Evolutionary conservation across 1,284 basidiomycete species (phyloP).

Genomic region (Fomitopsis schrenkii): DNA sequence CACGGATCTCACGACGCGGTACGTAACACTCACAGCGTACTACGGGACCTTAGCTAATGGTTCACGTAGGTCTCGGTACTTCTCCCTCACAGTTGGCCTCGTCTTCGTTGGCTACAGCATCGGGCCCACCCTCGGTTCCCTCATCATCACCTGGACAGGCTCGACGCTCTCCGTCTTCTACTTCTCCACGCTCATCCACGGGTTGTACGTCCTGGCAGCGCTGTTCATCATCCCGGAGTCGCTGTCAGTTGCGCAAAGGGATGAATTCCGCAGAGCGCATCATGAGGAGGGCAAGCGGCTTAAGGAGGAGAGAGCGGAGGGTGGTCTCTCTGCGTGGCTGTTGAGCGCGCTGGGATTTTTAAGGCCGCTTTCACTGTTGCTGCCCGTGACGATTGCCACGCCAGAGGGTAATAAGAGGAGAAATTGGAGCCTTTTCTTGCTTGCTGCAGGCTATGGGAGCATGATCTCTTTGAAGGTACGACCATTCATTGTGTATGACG

Average conservation of each 20-base stretch:
- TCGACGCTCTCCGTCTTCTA: constrained; percentile 72
- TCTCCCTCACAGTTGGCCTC: constrained; percentile 61
- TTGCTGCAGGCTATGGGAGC: constrained; percentile 56
- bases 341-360: constrained; percentile 52
- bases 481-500: not conserved
- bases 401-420: constrained; percentile 38
- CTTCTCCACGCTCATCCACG: constrained; percentile 44
- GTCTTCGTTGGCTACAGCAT: constrained; percentile 63
- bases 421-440: constrained; percentile 68
- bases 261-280: constrained; percentile 23
- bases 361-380: constrained; percentile 61
- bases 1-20: constrained; percentile 47
- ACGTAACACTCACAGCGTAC: not conserved
- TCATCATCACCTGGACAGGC: constrained; percentile 59
- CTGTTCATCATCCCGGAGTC: constrained; percentile 76
- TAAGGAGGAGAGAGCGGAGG: constrained; percentile 9
- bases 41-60: not conserved
- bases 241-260: constrained; percentile 44
- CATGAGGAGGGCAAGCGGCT: constrained; percentile 26
- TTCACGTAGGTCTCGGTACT: constrained; percentile 44
- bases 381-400: constrained; percentile 38
- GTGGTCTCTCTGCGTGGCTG: constrained; percentile 19
- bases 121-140: constrained; percentile 69
- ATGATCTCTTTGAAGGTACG: constrained; percentile 54
- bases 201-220: constrained; percentile 45